Percentiles rank a stretch among this genome's conserved stretches.
Conservation (phyloP, 805 yeast species). For the Candida sanyiensis region DNA sequence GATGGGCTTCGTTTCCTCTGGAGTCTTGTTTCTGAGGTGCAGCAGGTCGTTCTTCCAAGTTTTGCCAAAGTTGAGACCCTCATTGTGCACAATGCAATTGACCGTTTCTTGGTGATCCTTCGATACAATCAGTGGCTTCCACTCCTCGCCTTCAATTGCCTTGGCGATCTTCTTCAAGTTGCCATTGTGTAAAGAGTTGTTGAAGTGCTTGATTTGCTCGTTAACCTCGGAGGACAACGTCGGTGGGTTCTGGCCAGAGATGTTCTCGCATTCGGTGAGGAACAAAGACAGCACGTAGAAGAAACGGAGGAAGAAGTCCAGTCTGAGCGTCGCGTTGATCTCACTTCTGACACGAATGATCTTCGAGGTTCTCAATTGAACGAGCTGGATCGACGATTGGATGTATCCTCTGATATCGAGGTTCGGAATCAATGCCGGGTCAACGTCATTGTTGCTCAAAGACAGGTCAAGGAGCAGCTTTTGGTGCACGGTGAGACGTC, state of each 20-base stretch:
- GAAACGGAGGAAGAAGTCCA: constrained; percentile 59
- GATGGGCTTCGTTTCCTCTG: not conserved
- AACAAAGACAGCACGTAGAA: constrained; percentile 65
- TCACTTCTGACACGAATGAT: constrained; percentile 74
- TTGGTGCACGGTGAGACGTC: constrained; percentile 73
- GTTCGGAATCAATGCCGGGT: constrained; percentile 41
- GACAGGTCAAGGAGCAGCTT: constrained; percentile 72
- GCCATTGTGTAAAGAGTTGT: constrained; percentile 48
- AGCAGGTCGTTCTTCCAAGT: constrained; percentile 41
- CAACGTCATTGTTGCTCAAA: constrained; percentile 31
- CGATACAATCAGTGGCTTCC: constrained; percentile 70
- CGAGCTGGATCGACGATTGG: constrained; percentile 57
- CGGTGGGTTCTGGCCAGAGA: constrained; percentile 55
- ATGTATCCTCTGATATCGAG: constrained; percentile 65
- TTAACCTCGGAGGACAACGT: constrained; percentile 63
- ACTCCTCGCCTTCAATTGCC: constrained; percentile 60
- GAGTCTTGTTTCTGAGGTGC: constrained; percentile 15
- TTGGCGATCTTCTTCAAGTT: constrained; percentile 41
- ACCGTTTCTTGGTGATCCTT: constrained; percentile 42
- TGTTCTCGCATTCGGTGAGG: constrained; percentile 74
- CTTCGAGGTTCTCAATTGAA: constrained; percentile 74
- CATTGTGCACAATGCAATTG: constrained; percentile 45
- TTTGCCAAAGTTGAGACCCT: constrained; percentile 38
- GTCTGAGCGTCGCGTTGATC: constrained; percentile 51
- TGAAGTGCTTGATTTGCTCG: constrained; percentile 59